Evolutionary conservation across 768 basidiomycete genomes (phyloP), one percentile per base, ranked within the genome.

Genomic region (Termitomyces sp.): DNA sequence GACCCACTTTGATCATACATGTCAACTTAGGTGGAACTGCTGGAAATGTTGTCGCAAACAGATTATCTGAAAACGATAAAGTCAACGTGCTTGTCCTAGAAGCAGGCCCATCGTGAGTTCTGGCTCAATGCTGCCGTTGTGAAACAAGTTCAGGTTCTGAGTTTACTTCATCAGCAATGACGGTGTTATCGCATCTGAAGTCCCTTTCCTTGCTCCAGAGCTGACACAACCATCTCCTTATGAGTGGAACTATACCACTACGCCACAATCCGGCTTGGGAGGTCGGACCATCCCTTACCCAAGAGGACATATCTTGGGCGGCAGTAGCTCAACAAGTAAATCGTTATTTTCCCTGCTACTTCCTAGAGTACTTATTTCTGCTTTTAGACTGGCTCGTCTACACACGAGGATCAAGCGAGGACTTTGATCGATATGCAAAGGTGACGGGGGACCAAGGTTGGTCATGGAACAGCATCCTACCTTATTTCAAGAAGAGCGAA

Each of bases 401-500:
- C 53, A 68, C 64, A 14, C 65, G 71, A 46, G 71, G 72, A 14
- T 63, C 69, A 8, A 56, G 56, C 16, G 69, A 71, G n/a, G 72
- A 74, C 44, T 74, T 62, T 20, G 64, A 74, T 56, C 62, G 64
- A 4, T 70, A 62, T 22, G 72, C 72, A 8, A 58, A 43, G 2
- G 55, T 68, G 9, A 67, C 71, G 9, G 26, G 26, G 27, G 44
- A 44, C 22, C 43, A 44, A 24, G 43, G 43, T 6, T 44, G 43
- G 43, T 44, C 69, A 8, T 72, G 71, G 71, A 58, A 67, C 30
- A 53, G 34, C 0, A 50, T 72, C 24, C 49, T 62, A 7, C 65
- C 64, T 13, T 69, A 71, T 47, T 66, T 69, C 39, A 56, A 55
- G 40, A 71, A 68, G 61, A 68, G 65, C 54, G 74, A 74, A 61